These are phyloP conservation scores for Aspergillus steynii DNA, from an alignment of 495 filamentous ascomycete species.

Conservation along the genomic window DNA sequence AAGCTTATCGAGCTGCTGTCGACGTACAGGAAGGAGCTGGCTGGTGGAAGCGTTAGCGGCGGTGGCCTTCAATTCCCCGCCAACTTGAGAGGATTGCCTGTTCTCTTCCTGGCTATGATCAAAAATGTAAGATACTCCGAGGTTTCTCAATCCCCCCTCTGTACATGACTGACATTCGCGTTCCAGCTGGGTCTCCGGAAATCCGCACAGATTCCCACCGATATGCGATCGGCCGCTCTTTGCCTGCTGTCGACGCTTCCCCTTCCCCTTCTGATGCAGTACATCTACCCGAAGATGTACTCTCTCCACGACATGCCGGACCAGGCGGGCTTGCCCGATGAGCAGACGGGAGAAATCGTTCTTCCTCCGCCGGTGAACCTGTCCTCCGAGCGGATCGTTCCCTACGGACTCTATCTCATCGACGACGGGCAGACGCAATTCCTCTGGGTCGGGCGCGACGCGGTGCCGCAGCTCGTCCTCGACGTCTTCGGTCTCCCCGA, in stretches of 20 bases:
- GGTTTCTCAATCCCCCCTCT: neutral
- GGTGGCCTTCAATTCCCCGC: conserved; percentile 90
- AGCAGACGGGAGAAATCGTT: conserved; percentile 80
- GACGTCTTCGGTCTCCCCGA: conserved; percentile 90
- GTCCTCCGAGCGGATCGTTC: conserved; percentile 81
- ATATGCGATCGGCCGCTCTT: conserved; percentile 91
- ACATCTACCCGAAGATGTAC: conserved; percentile 93
- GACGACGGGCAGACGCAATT: conserved; percentile 98
- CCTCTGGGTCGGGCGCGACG: conserved; percentile 92
- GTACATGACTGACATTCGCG: conserved; percentile 27
- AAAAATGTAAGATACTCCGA: conserved; percentile 68
- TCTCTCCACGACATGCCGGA: conserved; percentile 99
- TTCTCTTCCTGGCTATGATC: conserved; percentile 89
- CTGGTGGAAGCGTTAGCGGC: conserved; percentile 91
- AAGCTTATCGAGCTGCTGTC: conserved; percentile 92
- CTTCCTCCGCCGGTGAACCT: conserved; percentile 85
- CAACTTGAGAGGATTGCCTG: conserved; percentile 83
- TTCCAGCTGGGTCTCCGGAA: conserved; percentile 83
- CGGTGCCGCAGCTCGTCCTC: conserved; percentile 80
- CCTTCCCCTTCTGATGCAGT: conserved; percentile 88
- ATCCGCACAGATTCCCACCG: conserved; percentile 93
- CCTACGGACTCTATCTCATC: conserved; percentile 95
- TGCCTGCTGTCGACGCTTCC: conserved; percentile 92
- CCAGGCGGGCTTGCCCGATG: conserved; percentile 80
- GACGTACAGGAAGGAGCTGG: conserved; percentile 96